Conservation (phyloP, 495 filamentous ascomycete species). For the Saxophila tyrrhenica region DNA sequence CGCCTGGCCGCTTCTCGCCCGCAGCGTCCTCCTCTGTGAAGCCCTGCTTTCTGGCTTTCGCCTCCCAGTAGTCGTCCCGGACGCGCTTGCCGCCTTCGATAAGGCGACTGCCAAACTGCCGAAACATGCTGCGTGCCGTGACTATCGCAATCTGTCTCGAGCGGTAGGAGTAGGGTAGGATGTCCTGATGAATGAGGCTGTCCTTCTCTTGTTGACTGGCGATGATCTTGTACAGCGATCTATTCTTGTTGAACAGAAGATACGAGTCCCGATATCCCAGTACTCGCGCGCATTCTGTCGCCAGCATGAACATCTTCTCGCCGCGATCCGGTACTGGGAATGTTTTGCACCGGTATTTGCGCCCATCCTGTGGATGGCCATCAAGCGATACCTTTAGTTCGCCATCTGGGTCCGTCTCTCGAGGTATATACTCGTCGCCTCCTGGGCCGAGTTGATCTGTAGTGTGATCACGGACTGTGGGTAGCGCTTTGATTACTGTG, state of each 20-base stretch:
- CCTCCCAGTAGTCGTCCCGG: slow-evolving; percentile 97
- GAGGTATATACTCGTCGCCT: slow-evolving; percentile 91
- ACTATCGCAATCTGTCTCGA: slow-evolving; percentile 98
- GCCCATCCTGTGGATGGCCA: slow-evolving; percentile 66
- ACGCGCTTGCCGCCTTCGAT: slow-evolving; percentile 83
- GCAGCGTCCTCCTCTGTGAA: slow-evolving; percentile 96
- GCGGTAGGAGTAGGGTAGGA: slow-evolving; percentile 92
- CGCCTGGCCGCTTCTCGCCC: slow-evolving; percentile 91
- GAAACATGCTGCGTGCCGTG: slow-evolving; percentile 97
- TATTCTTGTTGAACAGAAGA: slow-evolving; percentile 96
- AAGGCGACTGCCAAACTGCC: slow-evolving; percentile 94
- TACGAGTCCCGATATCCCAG: slow-evolving; percentile 96
- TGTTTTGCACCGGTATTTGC: slow-evolving; percentile 86
- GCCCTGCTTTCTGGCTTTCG: slow-evolving; percentile 90
- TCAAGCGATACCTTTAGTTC: slow-evolving; percentile 85
- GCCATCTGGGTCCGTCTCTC: slow-evolving; percentile 84
- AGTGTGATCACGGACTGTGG: slow-evolving; percentile 92
- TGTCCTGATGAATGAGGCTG: slow-evolving; percentile 86
- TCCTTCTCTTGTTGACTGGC: slow-evolving; percentile 94
- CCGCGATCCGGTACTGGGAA: slow-evolving; percentile 85
- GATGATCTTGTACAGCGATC: slow-evolving; percentile 96
- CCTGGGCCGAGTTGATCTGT: slow-evolving; percentile 88
- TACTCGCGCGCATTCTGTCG: slow-evolving; percentile 92
- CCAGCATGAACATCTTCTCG: slow-evolving; percentile 95
- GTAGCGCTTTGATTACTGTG: slow-evolving; percentile 78